Base-by-base conservation (phyloP, 768 basidiomycete species). In the Pleurotus citrinopileatus region DNA sequence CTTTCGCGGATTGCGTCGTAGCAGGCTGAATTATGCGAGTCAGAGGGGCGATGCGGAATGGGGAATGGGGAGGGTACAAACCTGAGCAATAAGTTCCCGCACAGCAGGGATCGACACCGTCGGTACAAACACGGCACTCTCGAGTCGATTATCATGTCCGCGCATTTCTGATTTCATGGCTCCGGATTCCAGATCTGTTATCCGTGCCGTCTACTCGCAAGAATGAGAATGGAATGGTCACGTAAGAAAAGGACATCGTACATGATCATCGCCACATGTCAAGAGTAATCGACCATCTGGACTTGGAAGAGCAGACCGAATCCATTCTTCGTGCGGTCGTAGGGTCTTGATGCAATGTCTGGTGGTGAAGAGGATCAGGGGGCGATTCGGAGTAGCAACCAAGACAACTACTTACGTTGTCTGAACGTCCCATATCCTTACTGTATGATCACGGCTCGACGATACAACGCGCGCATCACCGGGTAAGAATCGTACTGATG, bases 261-360 rank as follows among this genome's bases (percentile, higher is more conserved):
- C 94, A 64, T 94, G 91, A 70, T 95, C 94, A 64, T 87, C 91
- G 15, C 90, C 93, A 56, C 88, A 87, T 64, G 88, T 94, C 26
- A 87, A 81, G 34, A 93, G 71, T 59, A 89, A 72, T 57, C 80
- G 77, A 22, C 89, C 91, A 62, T 95, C 93, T 42, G 77, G 76
- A 10, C 82, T 85, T 4, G 86, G 86, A 38, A 79, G 63, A 3
- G 79, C 80, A 48, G 73, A 79, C 51, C 93, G 83, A 15, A 95
- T 89, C 94, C 94, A 96, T 59, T 94, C 91, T 9, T 80, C 72
- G 65, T 95, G 58, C 8, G 50, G 37, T 17, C 28, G 17, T n/a
- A 56, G 29, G 10, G 42, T 53, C 17, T 52, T 42, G 32, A 61
- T 46, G 42, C 59, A 53, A 38, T 56, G 55, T 25, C 57, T 61